These are phyloP conservation scores for Colletotrichum melonis DNA, from an alignment of 2,329 filamentous ascomycete genomes.

Conservation along the genomic window DNA sequence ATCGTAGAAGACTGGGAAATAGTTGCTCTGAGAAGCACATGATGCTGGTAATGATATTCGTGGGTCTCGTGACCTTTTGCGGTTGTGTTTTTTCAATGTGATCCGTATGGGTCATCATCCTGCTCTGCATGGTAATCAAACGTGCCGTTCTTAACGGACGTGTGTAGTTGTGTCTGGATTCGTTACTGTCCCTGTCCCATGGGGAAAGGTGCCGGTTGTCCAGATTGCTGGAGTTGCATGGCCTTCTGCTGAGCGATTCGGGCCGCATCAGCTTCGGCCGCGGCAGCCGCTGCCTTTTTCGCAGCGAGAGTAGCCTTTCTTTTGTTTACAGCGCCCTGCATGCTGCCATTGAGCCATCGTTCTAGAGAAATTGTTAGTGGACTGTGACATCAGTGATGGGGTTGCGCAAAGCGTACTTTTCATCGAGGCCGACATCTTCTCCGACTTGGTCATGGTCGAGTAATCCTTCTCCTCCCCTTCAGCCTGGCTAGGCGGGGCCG, in stretches of 20 bases:
- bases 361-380: constrained; percentile 51
- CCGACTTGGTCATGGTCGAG: constrained; percentile 71
- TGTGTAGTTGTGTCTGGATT: neutral
- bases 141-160: neutral
- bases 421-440: constrained; percentile 76
- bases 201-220: constrained; percentile 5
- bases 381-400: neutral
- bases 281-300: constrained; percentile 62
- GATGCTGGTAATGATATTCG: constrained; percentile 18
- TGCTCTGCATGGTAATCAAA: neutral
- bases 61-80: constrained; percentile 1
- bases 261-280: constrained; percentile 12
- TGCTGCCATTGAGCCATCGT: constrained; percentile 70
- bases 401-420: constrained; percentile 61
- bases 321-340: constrained; percentile 70
- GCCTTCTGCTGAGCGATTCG: constrained; percentile 16
- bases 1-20: neutral
- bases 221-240: constrained; percentile 5
- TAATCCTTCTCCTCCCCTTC: constrained; percentile 64
- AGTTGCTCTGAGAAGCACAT: constrained; percentile 9
- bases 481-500: constrained; percentile 34
- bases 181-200: neutral
- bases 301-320: constrained; percentile 69
- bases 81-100: neutral
- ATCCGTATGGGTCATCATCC: neutral